A percentile compares a stretch with the other conserved stretches of the same genome.
phyloP scores from a whole-genome alignment of 2,329 filamentous ascomycete genomes.

The Teratosphaeria gauchensis region DNA sequence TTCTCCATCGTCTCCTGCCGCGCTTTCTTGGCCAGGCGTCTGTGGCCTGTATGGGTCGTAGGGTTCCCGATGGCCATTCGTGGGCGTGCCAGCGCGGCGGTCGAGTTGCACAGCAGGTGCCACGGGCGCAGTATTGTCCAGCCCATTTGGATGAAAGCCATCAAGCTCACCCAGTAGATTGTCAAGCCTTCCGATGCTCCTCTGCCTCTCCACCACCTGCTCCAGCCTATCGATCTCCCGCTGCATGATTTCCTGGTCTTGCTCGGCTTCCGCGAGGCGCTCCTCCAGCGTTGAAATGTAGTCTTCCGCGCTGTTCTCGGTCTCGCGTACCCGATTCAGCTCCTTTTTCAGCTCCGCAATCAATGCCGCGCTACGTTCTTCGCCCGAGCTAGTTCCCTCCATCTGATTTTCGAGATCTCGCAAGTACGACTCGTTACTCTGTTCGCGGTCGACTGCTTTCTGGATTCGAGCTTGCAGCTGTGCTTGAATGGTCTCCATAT shows the following conservation, averaged over 20 bases:
- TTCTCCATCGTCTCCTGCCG: constrained; percentile 7
- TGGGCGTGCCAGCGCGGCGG: neutral
- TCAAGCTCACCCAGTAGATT: constrained; percentile 87
- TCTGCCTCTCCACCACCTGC: constrained; percentile 88
- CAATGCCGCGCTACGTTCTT: constrained; percentile 83
- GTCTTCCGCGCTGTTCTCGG: constrained; percentile 82
- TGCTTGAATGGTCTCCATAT: constrained; percentile 81
- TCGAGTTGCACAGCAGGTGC: neutral
- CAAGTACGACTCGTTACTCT: constrained; percentile 84
- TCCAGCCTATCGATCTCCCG: constrained; percentile 90
- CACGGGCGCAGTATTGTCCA: constrained; percentile 26
- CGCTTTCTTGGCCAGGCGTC: constrained; percentile 1
- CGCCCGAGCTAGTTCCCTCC: constrained; percentile 79
- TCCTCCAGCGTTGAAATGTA: constrained; percentile 97
- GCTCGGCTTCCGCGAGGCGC: constrained; percentile 86
- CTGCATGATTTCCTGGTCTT: constrained; percentile 94
- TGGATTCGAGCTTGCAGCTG: constrained; percentile 86
- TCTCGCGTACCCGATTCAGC: constrained; percentile 76
- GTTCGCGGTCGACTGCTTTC: constrained; percentile 84
- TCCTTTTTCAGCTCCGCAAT: constrained; percentile 87
- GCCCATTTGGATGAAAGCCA: constrained; percentile 8
- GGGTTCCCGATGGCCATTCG: constrained; percentile 14
- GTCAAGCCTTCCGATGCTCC: constrained; percentile 89
- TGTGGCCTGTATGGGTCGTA: constrained; percentile 18
- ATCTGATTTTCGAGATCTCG: constrained; percentile 85